Evolutionary conservation across 192 early-diverging fungal species (phyloP).

Genomic region (Mortierella claussenii): DNA sequence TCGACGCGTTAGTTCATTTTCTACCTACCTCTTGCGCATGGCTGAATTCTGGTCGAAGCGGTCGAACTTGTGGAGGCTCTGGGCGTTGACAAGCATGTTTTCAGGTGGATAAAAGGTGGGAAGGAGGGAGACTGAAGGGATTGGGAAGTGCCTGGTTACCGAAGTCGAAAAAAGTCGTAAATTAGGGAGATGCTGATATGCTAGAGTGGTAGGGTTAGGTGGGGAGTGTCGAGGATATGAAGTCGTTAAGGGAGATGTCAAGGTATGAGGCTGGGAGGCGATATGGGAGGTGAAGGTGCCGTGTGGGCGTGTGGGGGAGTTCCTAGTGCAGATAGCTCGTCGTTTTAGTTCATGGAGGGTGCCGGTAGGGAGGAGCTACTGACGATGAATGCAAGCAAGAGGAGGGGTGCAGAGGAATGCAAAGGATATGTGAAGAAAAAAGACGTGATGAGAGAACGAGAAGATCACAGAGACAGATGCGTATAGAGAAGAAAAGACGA

Average conservation of each 20-base stretch:
- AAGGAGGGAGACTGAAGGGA: neutral
- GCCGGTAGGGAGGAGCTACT: constrained; percentile 31
- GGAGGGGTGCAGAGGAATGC: constrained; percentile 1
- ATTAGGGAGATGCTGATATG: neutral
- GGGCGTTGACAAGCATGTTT: constrained; percentile 42
- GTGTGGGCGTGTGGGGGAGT: constrained; percentile 54
- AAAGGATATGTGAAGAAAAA: neutral
- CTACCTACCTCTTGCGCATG: constrained; percentile 32
- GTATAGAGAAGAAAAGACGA: neutral
- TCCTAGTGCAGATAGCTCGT: constrained; percentile 18
- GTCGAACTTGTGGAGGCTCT: constrained; percentile 50
- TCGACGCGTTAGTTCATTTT: neutral
- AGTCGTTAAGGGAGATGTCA: neutral
- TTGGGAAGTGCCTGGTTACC: no score
- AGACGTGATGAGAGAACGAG: neutral
- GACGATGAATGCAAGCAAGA: no score
- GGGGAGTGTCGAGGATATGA: no score
- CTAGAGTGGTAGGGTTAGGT: neutral
- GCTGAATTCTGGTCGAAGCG: constrained; percentile 27
- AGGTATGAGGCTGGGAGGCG: neutral
- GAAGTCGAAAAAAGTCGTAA: neutral
- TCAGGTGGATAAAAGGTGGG: neutral
- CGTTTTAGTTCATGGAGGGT: constrained; percentile 32
- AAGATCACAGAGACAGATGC: no score
- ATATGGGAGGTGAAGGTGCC: constrained; percentile 9